Base-by-base conservation (phyloP, 164 flowering plant genomes). In the Malania oleifera region DNA sequence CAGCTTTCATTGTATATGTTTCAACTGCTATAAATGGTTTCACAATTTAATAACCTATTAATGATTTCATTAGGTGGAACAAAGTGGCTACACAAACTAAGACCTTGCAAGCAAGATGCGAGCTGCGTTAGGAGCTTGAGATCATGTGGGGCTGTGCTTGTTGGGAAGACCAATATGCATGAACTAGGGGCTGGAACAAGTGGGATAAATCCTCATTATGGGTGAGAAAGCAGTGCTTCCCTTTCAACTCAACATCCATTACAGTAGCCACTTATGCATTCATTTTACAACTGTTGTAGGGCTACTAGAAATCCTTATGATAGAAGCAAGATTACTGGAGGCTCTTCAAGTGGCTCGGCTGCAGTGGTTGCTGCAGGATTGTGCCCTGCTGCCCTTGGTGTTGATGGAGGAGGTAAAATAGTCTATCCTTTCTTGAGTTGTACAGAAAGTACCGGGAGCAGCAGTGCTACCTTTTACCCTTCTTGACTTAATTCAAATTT, bases 311-410 rank as follows among this genome's bases (percentile, higher is more conserved):
- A 93, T 77, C 98, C 98, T 57, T 83, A 86, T 63, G 66, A 84
- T 63, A 57, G 60, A 28, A 72, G 57, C 38, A 84, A 38, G 70
- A 69, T 89, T 22, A 5, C 90, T 9, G 98, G 98, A 46, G 98
- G 97, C 45, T 93, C 98, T 59, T 93, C 98, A 31, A 80, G 97
- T 77, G 98, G 97, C 51, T 93, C 98, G 69, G 98, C 97, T 44
- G 85, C 98, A 10, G 89, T 87, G 47, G 98, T 89, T 10, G 70
- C 89, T 67, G 86, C 96, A 65, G 97, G 98, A 66, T 49, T 93
- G 24, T 93, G 98, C 73, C 98, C 98, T 56, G 89, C 66, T 56
- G 89, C 98, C 37, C 87, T 93, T 66, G 98, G 98, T 65, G 91
- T 89, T 57, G 98, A 93, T 74, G 98, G 96, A 7, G 98, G 96